A percentile compares a stretch with the other conserved stretches of the same genome.
These are phyloP conservation scores for Poterioochromonas sp. DNA, from an alignment of 352 stramenopile species.

Conservation along the genomic window DNA sequence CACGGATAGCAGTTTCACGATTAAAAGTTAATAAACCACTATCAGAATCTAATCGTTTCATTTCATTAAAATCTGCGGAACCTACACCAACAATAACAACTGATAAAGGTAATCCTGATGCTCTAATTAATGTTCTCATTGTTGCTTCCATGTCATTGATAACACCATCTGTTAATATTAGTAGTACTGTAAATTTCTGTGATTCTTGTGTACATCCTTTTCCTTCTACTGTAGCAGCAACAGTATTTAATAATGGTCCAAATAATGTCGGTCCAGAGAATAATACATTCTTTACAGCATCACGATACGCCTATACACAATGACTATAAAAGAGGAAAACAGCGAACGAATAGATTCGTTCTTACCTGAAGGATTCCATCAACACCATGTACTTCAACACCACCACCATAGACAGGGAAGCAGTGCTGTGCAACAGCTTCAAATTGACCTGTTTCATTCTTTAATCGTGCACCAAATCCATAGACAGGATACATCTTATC, in stretches of 20 bases:
- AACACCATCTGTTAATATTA: slow-evolving; percentile 71
- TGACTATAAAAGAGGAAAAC: too few species aligned
- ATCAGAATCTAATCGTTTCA: slow-evolving; percentile 60
- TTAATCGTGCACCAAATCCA: slow-evolving; percentile 50
- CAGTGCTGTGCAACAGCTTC: slow-evolving; percentile 21
- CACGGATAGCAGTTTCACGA: slow-evolving; percentile 46
- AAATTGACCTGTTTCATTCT: slow-evolving; percentile 29
- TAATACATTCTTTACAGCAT: slow-evolving; percentile 36
- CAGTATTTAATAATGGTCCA: slow-evolving; percentile 42
- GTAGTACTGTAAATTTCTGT: slow-evolving; percentile 65
- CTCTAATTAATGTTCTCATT: slow-evolving; percentile 49
- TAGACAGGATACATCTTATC: slow-evolving; percentile 47
- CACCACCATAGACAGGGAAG: slow-evolving; percentile 56
- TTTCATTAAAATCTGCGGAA: slow-evolving; percentile 57
- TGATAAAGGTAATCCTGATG: slow-evolving; percentile 50
- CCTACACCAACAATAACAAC: slow-evolving; percentile 67
- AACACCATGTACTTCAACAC: slow-evolving; percentile 61
- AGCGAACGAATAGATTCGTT: too few species aligned
- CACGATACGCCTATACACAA: slow-evolving; percentile 52
- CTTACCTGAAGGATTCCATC: slow-evolving; percentile 63
- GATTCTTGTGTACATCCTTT: slow-evolving; percentile 5
- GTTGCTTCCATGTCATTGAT: slow-evolving; percentile 73
- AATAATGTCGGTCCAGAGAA: slow-evolving; percentile 53
- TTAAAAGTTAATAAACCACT: slow-evolving; percentile 43
- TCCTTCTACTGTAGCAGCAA: slow-evolving; percentile 8